These are phyloP conservation scores for Amylocystis lapponica DNA, from an alignment of 768 basidiomycete species.

Conservation along the genomic window DNA sequence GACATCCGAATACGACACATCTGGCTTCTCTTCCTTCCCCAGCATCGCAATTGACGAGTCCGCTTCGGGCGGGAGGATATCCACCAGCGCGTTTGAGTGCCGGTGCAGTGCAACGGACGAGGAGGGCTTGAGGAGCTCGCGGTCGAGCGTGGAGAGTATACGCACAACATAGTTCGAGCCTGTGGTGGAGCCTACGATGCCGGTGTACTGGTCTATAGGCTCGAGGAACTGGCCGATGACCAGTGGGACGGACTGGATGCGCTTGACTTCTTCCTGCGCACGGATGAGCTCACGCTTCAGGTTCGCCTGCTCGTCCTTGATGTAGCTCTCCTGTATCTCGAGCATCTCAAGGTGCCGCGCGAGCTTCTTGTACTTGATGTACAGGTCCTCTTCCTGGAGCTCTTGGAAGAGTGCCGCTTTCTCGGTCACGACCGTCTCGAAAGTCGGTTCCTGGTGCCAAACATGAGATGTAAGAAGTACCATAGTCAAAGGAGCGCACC, in stretches of 20 bases:
- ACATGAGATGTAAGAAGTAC: neutral
- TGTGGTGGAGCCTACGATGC: slow-evolving; percentile 96
- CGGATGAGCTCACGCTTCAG: slow-evolving; percentile 97
- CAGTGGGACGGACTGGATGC: slow-evolving; percentile 96
- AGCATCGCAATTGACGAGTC: slow-evolving; percentile 97
- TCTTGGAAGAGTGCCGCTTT: slow-evolving; percentile 84
- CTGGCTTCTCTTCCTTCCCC: slow-evolving; percentile 89
- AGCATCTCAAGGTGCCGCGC: slow-evolving; percentile 93
- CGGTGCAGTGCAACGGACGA: slow-evolving; percentile 98
- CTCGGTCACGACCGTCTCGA: slow-evolving; percentile 82
- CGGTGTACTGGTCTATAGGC: slow-evolving; percentile 95
- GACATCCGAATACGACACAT: slow-evolving; percentile 89
- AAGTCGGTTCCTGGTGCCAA: slow-evolving; percentile 71
- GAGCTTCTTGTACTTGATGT: slow-evolving; percentile 96
- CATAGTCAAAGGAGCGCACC: slow-evolving; percentile 39
- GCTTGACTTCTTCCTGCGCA: slow-evolving; percentile 98
- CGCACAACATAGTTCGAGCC: slow-evolving; percentile 98
- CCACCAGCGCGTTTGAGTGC: slow-evolving; percentile 97
- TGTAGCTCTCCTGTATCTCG: slow-evolving; percentile 91
- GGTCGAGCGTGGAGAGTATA: slow-evolving; percentile 93
- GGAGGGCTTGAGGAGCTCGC: slow-evolving; percentile 94
- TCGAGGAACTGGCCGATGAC: slow-evolving; percentile 99
- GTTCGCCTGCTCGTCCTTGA: slow-evolving; percentile 98
- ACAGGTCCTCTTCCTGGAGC: slow-evolving; percentile 86
- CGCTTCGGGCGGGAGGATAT: slow-evolving; percentile 97